These are phyloP conservation scores for Urostyla sp. DNA, from an alignment of 73 alveolate species.

Conservation along the genomic window DNA sequence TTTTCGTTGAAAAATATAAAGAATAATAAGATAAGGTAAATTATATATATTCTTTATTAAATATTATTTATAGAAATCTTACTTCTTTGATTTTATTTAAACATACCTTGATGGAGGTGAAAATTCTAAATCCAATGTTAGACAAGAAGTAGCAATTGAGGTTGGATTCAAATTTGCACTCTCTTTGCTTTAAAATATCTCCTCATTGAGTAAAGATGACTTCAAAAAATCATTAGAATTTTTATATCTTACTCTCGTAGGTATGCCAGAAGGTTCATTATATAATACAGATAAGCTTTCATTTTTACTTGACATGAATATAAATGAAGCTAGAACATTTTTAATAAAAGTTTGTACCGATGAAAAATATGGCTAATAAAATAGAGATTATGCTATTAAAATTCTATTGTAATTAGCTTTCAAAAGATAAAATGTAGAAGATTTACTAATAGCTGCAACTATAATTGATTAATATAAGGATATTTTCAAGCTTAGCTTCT, in stretches of 20 bases:
- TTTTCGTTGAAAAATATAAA: slow-evolving; percentile 47
- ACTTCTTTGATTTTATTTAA: slow-evolving; percentile 60
- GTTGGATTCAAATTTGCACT: slow-evolving; percentile 53
- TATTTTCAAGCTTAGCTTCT: no score
- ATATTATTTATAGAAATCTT: slow-evolving; percentile 2
- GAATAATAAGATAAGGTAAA: slow-evolving; percentile 49
- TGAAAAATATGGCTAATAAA: no score
- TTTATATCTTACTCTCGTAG: slow-evolving; percentile 44
- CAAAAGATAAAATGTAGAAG: no score
- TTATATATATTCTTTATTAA: not conserved
- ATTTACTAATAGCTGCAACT: no score
- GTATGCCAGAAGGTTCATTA: slow-evolving; percentile 39
- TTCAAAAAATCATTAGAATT: slow-evolving; percentile 50
- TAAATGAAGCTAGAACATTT: slow-evolving; percentile 64
- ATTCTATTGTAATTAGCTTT: no score
- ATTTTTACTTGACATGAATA: slow-evolving; percentile 41
- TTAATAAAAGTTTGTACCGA: no score
- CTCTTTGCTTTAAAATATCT: slow-evolving; percentile 49
- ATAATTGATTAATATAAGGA: no score
- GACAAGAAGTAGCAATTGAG: slow-evolving; percentile 54
- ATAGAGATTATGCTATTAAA: no score
- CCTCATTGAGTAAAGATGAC: slow-evolving; percentile 31
- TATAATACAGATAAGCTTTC: slow-evolving; percentile 62
- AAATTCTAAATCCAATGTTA: not conserved
- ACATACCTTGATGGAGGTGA: slow-evolving; percentile 37